Conservation (phyloP, 148 eudicot species). For the Cornus suecica region DNA sequence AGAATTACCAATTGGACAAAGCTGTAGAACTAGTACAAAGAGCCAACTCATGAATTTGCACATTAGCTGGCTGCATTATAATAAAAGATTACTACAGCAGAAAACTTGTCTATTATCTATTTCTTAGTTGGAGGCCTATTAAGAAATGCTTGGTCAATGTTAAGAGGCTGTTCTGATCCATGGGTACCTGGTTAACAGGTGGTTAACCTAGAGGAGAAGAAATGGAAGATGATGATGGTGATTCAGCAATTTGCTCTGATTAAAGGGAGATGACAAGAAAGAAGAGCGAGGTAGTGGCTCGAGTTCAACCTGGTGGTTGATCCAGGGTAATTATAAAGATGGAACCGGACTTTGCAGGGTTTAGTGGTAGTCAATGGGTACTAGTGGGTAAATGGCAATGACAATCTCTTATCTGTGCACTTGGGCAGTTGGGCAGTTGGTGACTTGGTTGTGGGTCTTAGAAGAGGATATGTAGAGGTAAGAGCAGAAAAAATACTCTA, state of each 20-base stretch:
- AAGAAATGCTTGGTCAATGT: neutral
- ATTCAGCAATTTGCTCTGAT: neutral
- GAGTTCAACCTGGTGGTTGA: neutral
- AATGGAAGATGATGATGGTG: neutral
- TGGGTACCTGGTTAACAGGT: neutral
- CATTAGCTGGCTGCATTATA: neutral
- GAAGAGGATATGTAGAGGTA: constrained; percentile 1
- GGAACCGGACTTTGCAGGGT: neutral
- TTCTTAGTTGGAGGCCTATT: neutral
- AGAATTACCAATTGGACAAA: neutral
- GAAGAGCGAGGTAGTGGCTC: neutral
- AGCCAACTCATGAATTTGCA: neutral
- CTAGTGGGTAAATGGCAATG: neutral
- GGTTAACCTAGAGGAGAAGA: neutral
- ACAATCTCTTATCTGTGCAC: too few species aligned
- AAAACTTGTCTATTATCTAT: too few species aligned
- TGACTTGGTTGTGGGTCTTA: constrained; percentile 61
- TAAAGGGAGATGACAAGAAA: neutral
- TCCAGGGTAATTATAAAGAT: neutral
- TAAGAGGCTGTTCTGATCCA: neutral
- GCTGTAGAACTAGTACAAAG: neutral
- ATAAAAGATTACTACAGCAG: neutral
- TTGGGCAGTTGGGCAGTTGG: constrained; percentile 3
- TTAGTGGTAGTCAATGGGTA: neutral
- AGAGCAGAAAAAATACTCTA: neutral